Conservation (phyloP, 2,329 filamentous ascomycete genomes). For the Coniochaeta prunicola region DNA sequence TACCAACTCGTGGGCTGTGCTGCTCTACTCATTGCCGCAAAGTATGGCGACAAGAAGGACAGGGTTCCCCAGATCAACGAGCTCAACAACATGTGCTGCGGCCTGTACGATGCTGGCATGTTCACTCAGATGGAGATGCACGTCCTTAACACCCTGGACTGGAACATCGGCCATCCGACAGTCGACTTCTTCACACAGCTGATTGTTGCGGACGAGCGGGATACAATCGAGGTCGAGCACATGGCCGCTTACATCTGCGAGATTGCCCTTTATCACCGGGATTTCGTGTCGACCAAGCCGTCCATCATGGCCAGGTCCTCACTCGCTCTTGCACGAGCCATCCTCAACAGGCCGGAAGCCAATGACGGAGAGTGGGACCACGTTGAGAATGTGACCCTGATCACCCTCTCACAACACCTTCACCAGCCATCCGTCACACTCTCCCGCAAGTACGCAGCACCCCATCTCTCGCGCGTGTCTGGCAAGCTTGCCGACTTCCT, state of each 20-base stretch:
- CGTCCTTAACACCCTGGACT: slow-evolving; percentile 92
- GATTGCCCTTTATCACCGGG: slow-evolving; percentile 91
- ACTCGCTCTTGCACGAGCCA: slow-evolving; percentile 77
- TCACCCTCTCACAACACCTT: slow-evolving; percentile 52
- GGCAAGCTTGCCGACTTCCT: slow-evolving; percentile 51
- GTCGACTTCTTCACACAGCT: slow-evolving; percentile 90
- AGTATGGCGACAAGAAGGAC: slow-evolving; percentile 98
- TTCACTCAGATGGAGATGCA: slow-evolving; percentile 99
- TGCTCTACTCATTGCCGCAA: slow-evolving; percentile 90
- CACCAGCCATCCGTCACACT: slow-evolving; percentile 51
- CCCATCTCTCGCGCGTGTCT: slow-evolving; percentile 45
- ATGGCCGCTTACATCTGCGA: slow-evolving; percentile 94
- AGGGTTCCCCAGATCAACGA: slow-evolving; percentile 96
- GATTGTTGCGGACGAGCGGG: slow-evolving; percentile 69
- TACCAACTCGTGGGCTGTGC: slow-evolving; percentile 97
- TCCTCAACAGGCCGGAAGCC: slow-evolving; percentile 72
- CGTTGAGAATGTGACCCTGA: slow-evolving; percentile 59
- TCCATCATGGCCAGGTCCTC: slow-evolving; percentile 87
- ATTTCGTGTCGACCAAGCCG: slow-evolving; percentile 88
- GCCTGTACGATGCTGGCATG: slow-evolving; percentile 97
- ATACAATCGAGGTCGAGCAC: slow-evolving; percentile 83
- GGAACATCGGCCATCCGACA: slow-evolving; percentile 92
- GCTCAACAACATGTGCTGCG: slow-evolving; percentile 98
- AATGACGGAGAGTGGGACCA: slow-evolving; percentile 71
- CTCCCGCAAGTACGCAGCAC: slow-evolving; percentile 51